phyloP scores from a whole-genome alignment of 2,329 filamentous ascomycete genomes.

The Niveomyces coronatus region DNA sequence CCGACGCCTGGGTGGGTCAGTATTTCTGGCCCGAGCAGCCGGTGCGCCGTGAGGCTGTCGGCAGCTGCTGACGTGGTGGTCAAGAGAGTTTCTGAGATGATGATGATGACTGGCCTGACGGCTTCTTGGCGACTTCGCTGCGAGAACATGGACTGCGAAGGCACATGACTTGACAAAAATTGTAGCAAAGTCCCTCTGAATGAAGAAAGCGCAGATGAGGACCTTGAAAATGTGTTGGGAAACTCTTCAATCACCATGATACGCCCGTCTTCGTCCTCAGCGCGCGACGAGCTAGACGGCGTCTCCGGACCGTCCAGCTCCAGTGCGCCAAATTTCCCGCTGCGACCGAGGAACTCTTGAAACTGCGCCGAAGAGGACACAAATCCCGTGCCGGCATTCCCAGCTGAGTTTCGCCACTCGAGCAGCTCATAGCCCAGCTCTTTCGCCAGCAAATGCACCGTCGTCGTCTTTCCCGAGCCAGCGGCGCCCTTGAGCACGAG shows the following conservation, averaged over 20 bases:
- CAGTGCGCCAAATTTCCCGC: slow-evolving; percentile 69
- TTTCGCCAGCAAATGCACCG: slow-evolving; percentile 65
- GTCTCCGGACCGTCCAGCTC: slow-evolving; percentile 30
- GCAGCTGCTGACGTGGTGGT: slow-evolving; percentile 76
- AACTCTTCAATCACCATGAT: slow-evolving; percentile 75
- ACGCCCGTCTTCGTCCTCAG: slow-evolving; percentile 25
- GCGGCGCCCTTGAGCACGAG: slow-evolving; percentile 83
- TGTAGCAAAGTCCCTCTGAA: slow-evolving; percentile 68
- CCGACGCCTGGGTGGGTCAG: slow-evolving; percentile 68
- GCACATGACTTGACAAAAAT: slow-evolving; percentile 60
- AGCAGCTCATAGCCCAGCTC: slow-evolving; percentile 68
- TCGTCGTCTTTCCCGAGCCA: slow-evolving; percentile 88
- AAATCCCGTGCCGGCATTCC: slow-evolving; percentile 48
- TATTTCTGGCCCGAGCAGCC: slow-evolving; percentile 78
- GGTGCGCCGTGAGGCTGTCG: slow-evolving; percentile 88
- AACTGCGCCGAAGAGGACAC: slow-evolving; percentile 71
- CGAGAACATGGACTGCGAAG: slow-evolving; percentile 39
- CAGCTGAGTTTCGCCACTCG: slow-evolving; percentile 82
- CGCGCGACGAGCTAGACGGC: slow-evolving; percentile 15
- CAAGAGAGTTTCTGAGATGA: slow-evolving; percentile 83
- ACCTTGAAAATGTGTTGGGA: slow-evolving; percentile 61
- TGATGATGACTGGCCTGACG: slow-evolving; percentile 68
- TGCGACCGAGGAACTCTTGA: slow-evolving; percentile 79
- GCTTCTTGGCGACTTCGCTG: slow-evolving; percentile 32
- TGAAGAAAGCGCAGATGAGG: slow-evolving; percentile 52